Evolutionary conservation across 2,329 filamentous ascomycete species (phyloP), one percentile per base, ranked within the genome.

Genomic region (Botryosphaeria agaves): DNA sequence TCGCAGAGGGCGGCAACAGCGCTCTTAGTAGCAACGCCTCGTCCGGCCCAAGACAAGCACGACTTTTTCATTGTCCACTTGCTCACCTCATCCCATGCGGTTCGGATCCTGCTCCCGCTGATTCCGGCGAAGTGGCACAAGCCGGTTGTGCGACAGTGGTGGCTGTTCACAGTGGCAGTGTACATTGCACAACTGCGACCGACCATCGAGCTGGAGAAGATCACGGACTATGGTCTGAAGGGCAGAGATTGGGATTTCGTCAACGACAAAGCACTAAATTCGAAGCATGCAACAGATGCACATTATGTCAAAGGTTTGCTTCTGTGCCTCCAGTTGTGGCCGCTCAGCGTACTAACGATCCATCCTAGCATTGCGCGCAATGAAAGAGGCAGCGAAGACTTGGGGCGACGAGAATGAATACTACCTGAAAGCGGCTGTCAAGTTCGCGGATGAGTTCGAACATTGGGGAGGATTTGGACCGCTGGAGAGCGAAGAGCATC

Each of bases 51-150:
- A 61, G 3, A 76, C 32, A 60, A 70, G 18, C 91, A 84, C 54
- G 81, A 89, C 54, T 87, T 91, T 56, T 82, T 83, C 55, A 53
- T 85, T 25, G 74, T 80, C 4, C 83, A 93, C 46, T 52, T 89
- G 5, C 63, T 98, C 18, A 91, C 82, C 0, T 77, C 79, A 14
- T 85, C 77, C 36, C 84, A 98, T 48, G 87, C 89, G 1, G 69
- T 93, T 8, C 70, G 89, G n/a, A 71, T 92, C 15, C 55, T 98
- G 4, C 60, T 98, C 3, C 82, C 89, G 0, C 53, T 82, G 20
- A 58, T 94, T 7, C 83, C 84, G 0, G 53, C 64, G 9, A 69
- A 72, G 43, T 76, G 75, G 42, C 87, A 93, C 41, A 51, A 83
- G 27, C 59, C 60, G 14, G 58, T 98, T 4, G 63, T 95, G 6